phyloP scores from a whole-genome alignment of 2,329 filamentous ascomycete species.

The Hawksworthiomyces lignivorus region DNA sequence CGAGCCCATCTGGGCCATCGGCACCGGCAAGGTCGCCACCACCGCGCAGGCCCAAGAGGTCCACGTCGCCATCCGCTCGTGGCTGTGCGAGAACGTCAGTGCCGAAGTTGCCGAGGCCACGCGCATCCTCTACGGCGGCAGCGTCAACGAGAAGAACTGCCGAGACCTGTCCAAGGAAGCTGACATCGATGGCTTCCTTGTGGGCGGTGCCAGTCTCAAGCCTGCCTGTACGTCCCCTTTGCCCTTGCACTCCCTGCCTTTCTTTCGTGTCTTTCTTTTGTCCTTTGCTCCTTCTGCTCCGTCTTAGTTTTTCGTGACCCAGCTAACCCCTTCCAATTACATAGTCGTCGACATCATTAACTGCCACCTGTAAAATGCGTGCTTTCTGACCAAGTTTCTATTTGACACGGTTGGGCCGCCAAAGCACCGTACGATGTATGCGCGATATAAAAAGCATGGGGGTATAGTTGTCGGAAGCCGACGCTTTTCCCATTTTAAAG shows the following conservation, averaged over 20 bases:
- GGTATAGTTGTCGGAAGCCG: no score
- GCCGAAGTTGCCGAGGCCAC: conserved; percentile 74
- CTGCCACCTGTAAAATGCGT: conserved; percentile 38
- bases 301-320: no score
- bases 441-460: no score
- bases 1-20: conserved; percentile 96
- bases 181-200: conserved; percentile 97
- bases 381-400: background rate
- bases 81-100: conserved; percentile 72
- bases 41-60: conserved; percentile 90
- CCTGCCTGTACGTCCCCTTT: conserved; percentile 67
- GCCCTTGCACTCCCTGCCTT: no score
- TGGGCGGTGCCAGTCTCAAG: conserved; percentile 94
- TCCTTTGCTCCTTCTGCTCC: background rate
- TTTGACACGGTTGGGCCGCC: no score
- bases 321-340: conserved; percentile 2
- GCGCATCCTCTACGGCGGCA: conserved; percentile 92
- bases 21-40: conserved; percentile 87
- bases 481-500: background rate
- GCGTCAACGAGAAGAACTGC: conserved; percentile 98
- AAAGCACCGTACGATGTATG: no score
- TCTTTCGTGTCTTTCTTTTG: background rate
- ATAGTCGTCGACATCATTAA: conserved; percentile 55
- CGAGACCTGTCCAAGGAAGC: conserved; percentile 81
- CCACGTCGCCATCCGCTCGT: conserved; percentile 83